Evolutionary conservation across 2,329 filamentous ascomycete genomes (phyloP).

Genomic region (Davidsoniella australis): DNA sequence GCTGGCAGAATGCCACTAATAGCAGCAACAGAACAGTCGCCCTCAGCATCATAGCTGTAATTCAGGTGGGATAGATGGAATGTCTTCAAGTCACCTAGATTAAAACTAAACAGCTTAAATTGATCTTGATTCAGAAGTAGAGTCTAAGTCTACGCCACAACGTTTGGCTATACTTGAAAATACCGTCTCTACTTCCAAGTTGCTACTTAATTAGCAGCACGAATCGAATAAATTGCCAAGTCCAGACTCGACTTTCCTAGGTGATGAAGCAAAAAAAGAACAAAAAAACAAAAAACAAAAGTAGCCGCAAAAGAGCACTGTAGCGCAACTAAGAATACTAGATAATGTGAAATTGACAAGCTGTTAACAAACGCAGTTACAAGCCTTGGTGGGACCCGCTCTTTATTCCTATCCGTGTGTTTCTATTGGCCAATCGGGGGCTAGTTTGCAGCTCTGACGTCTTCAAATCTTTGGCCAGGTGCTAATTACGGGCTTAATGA

Average conservation of each 20-base stretch:
- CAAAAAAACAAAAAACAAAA: background rate
- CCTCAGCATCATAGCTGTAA: conserved; percentile 24
- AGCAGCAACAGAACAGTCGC: conserved; percentile 29
- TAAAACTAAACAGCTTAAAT: too few species aligned
- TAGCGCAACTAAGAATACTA: background rate
- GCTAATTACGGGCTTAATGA: too few species aligned
- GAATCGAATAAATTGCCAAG: background rate
- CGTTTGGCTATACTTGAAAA: too few species aligned
- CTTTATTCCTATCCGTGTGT: background rate
- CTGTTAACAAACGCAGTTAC: background rate
- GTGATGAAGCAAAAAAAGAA: background rate
- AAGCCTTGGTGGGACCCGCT: background rate
- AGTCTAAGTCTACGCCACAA: too few species aligned
- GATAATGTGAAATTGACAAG: background rate
- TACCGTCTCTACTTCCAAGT: too few species aligned
- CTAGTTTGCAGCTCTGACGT: too few species aligned
- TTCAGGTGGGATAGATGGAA: background rate
- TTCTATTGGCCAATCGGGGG: background rate
- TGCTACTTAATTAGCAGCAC: too few species aligned
- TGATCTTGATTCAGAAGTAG: too few species aligned
- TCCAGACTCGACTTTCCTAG: background rate
- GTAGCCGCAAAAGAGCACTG: background rate
- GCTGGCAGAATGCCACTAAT: conserved; percentile 35
- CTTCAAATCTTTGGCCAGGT: too few species aligned
- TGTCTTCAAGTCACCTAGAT: too few species aligned